These are phyloP conservation scores for Voacanga thouarsii DNA, from an alignment of 257 asterid species.

Conservation along the genomic window DNA sequence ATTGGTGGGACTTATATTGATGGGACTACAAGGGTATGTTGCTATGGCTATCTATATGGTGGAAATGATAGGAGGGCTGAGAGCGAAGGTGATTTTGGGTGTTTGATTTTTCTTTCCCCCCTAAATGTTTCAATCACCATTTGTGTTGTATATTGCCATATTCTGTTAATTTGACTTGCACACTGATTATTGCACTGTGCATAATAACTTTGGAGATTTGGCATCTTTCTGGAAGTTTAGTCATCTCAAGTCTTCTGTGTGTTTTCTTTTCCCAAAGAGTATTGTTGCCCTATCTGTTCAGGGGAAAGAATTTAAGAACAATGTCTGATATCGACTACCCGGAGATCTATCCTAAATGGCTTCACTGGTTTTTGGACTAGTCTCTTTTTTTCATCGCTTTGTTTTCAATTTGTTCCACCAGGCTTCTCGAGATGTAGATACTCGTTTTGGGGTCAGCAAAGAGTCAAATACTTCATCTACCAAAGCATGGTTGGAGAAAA, in stretches of 20 bases:
- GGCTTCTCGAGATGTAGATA: slow-evolving; percentile 96
- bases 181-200: slow-evolving; percentile 1
- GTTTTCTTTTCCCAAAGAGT: neutral
- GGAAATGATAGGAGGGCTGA: neutral
- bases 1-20: neutral
- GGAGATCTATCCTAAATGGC: neutral
- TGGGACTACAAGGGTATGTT: neutral
- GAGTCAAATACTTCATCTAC: slow-evolving; percentile 69
- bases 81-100: slow-evolving; percentile 5
- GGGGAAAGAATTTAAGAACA: neutral
- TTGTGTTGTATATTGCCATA: neutral
- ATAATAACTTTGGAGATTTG: neutral
- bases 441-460: slow-evolving; percentile 73
- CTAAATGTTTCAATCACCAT: neutral
- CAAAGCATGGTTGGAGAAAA: slow-evolving; percentile 97
- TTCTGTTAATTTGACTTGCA: neutral
- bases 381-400: neutral
- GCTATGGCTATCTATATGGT: neutral
- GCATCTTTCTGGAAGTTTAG: neutral
- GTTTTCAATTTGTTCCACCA: slow-evolving; percentile 15
- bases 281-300: neutral
- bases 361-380: neutral
- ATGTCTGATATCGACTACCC: neutral
- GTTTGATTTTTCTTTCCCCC: neutral
- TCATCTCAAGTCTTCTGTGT: neutral